A percentile compares a stretch with the other conserved stretches of the same genome.
phyloP scores from a whole-genome alignment of 768 basidiomycete genomes.

The Suillus fuscotomentosus region DNA sequence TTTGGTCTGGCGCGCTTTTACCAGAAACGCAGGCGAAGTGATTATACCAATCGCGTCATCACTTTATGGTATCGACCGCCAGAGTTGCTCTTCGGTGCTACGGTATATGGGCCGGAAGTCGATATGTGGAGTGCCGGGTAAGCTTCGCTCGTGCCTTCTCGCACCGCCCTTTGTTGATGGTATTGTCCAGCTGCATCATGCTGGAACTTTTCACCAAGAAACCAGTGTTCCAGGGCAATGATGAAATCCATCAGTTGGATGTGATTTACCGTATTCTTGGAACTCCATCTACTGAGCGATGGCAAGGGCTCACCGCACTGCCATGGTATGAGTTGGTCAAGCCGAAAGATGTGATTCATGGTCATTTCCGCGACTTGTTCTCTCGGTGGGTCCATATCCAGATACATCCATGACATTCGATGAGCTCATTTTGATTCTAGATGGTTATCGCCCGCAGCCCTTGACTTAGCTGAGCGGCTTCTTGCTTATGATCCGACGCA shows the following conservation, averaged over 20 bases:
- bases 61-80: slow-evolving; percentile 98
- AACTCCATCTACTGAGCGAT: slow-evolving; percentile 78
- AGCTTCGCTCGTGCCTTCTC: slow-evolving; percentile 19
- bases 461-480: slow-evolving; percentile 84
- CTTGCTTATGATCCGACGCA: slow-evolving; percentile 78
- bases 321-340: slow-evolving; percentile 99
- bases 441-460: slow-evolving; percentile 82
- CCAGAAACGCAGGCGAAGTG: slow-evolving; percentile 82
- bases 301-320: slow-evolving; percentile 78
- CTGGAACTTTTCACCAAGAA: slow-evolving; percentile 94
- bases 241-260: slow-evolving; percentile 96
- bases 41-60: slow-evolving; percentile 99
- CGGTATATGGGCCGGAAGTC: slow-evolving; percentile 94
- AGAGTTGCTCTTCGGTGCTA: slow-evolving; percentile 92
- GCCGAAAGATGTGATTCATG: slow-evolving; percentile 71
- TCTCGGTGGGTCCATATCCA: slow-evolving; percentile 56
- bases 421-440: slow-evolving; percentile 35
- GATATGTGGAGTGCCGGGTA: slow-evolving; percentile 99
- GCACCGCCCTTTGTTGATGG: neutral
- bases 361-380: slow-evolving; percentile 83
- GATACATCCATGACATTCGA: neutral
- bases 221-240: slow-evolving; percentile 96
- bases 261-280: slow-evolving; percentile 90
- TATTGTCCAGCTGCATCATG: slow-evolving; percentile 83
- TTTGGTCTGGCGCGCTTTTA: slow-evolving; percentile 98